phyloP scores from a whole-genome alignment of 202 grass and related monocot species.

The Panicum hallii region DNA sequence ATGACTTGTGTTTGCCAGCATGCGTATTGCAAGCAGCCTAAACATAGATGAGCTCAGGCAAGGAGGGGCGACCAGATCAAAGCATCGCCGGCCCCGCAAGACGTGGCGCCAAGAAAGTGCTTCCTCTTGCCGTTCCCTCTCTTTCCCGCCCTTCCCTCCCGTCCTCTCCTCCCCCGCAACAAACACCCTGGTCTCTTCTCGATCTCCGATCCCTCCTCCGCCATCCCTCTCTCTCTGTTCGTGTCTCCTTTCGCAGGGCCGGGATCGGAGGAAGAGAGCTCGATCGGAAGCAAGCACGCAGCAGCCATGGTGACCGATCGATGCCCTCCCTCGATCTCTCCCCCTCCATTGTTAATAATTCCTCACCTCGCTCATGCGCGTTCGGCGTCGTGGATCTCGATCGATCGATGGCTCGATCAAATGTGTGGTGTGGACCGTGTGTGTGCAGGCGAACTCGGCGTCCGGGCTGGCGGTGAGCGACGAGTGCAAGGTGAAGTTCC shows the following conservation, averaged over 20 bases:
- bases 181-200: constrained; percentile 10
- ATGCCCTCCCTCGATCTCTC: background rate
- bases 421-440: background rate
- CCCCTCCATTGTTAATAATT: background rate
- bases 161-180: constrained; percentile 43
- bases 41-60: background rate
- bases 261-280: background rate
- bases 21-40: background rate
- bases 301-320: background rate
- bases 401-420: background rate
- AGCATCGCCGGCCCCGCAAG: background rate
- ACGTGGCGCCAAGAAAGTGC: constrained; percentile 40
- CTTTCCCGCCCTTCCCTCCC: constrained; percentile 43
- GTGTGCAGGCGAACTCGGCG: constrained; percentile 69
- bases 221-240: background rate
- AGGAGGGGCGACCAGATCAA: background rate
- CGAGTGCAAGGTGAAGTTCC: constrained; percentile 83
- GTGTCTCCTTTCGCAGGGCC: constrained; percentile 4
- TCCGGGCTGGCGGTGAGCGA: constrained; percentile 75
- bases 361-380: background rate
- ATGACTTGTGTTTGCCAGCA: background rate
- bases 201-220: constrained; percentile 18
- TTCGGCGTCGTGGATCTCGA: background rate
- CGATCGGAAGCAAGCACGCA: background rate
- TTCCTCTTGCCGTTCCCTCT: background rate